Evolutionary conservation across 2,329 filamentous ascomycete genomes (phyloP).

Genomic region (Paramyrothecium sp.): DNA sequence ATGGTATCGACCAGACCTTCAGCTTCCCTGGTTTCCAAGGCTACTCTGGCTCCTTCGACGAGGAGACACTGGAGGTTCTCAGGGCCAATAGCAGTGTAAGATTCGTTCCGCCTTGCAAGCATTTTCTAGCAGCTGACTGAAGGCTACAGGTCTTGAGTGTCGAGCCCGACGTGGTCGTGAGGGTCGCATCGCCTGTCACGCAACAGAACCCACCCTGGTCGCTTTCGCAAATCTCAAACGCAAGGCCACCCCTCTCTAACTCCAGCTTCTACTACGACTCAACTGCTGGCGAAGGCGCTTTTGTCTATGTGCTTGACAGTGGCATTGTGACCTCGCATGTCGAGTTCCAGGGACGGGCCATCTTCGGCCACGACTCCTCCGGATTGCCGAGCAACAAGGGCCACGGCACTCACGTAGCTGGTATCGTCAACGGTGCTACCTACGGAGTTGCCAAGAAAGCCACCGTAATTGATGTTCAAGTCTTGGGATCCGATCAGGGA

Average conservation of each 20-base stretch:
- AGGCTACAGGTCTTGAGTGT: background rate
- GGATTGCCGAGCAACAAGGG: constrained; percentile 14
- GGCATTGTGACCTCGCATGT: background rate
- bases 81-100: constrained; percentile 2
- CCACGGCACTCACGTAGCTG: constrained; percentile 30
- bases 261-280: constrained; percentile 1
- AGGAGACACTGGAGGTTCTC: constrained; percentile 6
- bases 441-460: constrained; percentile 31
- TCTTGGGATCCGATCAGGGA: constrained; percentile 19
- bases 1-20: constrained; percentile 6
- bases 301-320: background rate
- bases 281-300: background rate
- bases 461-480: constrained; percentile 38
- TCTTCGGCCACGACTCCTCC: background rate
- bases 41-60: constrained; percentile 6
- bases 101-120: background rate
- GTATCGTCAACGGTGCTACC: constrained; percentile 9
- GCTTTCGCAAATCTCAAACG: background rate
- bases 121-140: background rate
- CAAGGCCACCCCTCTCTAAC: background rate
- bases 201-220: background rate
- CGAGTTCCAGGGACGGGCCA: constrained; percentile 1
- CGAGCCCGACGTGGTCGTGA: background rate
- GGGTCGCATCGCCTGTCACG: background rate
- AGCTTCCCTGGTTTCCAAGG: constrained; percentile 7